Conservation (phyloP, 2,329 filamentous ascomycete species). For the Stemphylium lycopersici region DNA sequence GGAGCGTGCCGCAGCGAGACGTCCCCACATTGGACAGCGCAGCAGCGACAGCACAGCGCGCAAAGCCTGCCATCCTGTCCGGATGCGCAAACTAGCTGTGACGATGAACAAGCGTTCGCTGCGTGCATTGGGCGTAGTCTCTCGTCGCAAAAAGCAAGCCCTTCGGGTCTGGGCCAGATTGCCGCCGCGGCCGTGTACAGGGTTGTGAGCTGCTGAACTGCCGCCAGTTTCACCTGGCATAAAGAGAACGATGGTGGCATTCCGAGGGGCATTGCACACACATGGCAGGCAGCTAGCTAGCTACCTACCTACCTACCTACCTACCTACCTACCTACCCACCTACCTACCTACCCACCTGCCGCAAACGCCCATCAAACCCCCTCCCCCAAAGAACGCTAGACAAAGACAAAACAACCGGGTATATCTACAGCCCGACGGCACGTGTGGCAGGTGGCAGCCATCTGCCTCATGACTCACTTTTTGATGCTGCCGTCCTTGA, state of each 20-base stretch:
- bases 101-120: not conserved
- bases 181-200: not conserved
- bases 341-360: no score
- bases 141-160: not conserved
- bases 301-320: no score
- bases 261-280: not conserved
- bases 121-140: not conserved
- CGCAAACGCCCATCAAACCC: not conserved
- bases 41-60: constrained; percentile 6
- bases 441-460: not conserved
- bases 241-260: not conserved
- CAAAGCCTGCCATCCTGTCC: not conserved
- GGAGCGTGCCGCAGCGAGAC: constrained; percentile 3
- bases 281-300: no score
- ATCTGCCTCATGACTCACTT: constrained; percentile 13
- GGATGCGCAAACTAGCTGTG: not conserved
- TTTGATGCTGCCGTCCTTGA: constrained; percentile 23
- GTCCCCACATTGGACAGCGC: constrained; percentile 12
- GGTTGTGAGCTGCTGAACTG: not conserved
- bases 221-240: not conserved
- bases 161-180: not conserved
- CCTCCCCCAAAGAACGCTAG: not conserved
- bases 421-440: constrained; percentile 27
- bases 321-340: no score
- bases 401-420: constrained; percentile 10